Conservation (phyloP, 2,329 filamentous ascomycete species). For the Neocatenulostroma microsporum region DNA sequence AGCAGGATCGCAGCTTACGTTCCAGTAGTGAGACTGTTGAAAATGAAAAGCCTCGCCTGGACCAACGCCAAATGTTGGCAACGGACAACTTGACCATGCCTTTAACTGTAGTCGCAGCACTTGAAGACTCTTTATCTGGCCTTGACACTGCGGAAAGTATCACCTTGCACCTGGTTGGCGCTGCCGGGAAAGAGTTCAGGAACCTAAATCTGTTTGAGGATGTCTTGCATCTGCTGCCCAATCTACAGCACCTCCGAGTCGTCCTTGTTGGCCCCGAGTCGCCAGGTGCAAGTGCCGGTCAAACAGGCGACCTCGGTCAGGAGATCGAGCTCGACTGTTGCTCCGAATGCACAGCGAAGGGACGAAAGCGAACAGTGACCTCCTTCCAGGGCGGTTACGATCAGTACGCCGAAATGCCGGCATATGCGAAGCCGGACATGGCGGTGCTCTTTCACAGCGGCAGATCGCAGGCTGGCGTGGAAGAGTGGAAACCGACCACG, state of each 20-base stretch:
- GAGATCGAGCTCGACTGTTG: conserved; percentile 4
- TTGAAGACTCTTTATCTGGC: not conserved
- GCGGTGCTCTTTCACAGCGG: conserved; percentile 3
- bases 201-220: conserved; percentile 3
- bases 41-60: too few species aligned
- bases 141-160: not conserved
- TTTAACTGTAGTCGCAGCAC: conserved; percentile 3
- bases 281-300: not conserved
- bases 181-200: not conserved
- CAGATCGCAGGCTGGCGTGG: not conserved
- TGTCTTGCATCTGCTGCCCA: conserved; percentile 3
- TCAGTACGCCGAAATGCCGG: not conserved
- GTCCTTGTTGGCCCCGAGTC: conserved; percentile 2
- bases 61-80: too few species aligned
- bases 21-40: too few species aligned
- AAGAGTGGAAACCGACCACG: conserved; percentile 1
- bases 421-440: conserved; percentile 3
- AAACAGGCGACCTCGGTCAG: not conserved
- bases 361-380: not conserved
- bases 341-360: not conserved
- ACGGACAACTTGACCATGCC: conserved; percentile 4
- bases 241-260: not conserved
- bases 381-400: conserved; percentile 1
- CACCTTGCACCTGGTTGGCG: conserved; percentile 5
- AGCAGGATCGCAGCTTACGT: too few species aligned